phyloP scores from a whole-genome alignment of 176 grass and related monocot species.

The Pharus latifolius region DNA sequence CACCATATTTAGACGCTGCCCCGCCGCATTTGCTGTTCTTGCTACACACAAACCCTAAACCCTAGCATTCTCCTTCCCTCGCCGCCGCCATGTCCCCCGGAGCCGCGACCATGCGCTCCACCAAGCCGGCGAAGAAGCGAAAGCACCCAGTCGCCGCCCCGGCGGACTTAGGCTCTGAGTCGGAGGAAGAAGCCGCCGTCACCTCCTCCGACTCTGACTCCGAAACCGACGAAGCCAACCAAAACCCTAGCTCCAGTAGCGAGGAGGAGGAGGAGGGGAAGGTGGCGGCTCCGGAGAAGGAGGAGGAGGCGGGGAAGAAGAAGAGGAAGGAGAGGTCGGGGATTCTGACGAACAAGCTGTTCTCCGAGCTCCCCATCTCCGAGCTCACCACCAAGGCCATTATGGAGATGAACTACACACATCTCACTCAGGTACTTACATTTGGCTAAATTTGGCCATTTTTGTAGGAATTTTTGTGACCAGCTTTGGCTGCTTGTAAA shows the following conservation, averaged over 20 bases:
- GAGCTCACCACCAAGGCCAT: constrained; percentile 48
- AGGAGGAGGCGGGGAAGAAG: constrained; percentile 2
- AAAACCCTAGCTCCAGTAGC: too few relatives aligned
- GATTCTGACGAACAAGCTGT: constrained; percentile 39
- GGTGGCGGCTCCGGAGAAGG: neutral
- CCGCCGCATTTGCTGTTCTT: too few relatives aligned
- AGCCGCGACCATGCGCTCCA: neutral
- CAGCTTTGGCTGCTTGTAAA: too few relatives aligned
- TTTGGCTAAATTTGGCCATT: neutral
- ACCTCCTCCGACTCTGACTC: constrained; percentile 28
- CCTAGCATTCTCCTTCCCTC: too few relatives aligned
- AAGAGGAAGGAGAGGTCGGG: constrained; percentile 12
- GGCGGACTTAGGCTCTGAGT: constrained; percentile 23
- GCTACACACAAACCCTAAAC: too few relatives aligned
- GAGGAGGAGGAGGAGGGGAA: constrained; percentile 3
- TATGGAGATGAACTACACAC: constrained; percentile 61
- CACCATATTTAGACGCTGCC: too few relatives aligned
- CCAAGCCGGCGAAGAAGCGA: too few relatives aligned
- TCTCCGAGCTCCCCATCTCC: constrained; percentile 62
- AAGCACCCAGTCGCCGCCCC: too few relatives aligned
- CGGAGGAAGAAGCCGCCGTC: too few relatives aligned
- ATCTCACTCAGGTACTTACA: constrained; percentile 48
- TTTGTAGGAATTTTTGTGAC: too few relatives aligned
- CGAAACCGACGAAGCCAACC: constrained; percentile 14
- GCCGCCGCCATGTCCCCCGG: too few relatives aligned